Base-by-base conservation (phyloP, 345 rosid genomes). In the Bruguiera gymnorhiza region DNA sequence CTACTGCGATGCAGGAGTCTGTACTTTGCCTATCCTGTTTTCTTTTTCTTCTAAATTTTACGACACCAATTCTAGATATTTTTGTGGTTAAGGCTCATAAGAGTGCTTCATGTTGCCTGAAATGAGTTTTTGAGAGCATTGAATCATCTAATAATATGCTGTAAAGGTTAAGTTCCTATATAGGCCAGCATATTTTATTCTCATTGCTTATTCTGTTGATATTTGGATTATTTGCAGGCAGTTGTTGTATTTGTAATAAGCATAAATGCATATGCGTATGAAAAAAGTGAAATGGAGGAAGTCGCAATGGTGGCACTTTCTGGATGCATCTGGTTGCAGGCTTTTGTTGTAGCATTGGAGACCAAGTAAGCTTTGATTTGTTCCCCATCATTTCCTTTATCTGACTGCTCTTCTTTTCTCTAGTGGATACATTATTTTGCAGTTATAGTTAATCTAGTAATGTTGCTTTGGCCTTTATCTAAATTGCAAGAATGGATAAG, bases 321-420 rank as follows among this genome's bases (percentile, higher is more conserved):
- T 16, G 98, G 99, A 73, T 90, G 92, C 78, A 90, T 95, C 78
- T 95, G 99, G 98, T 82, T 95, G 82, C 99, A 95, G 83, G 99
- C 98, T 51, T 92, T 92, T 68, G 98, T 95, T 69, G 92, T 95
- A 71, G 79, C 92, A 65, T 68, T 90, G 56, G 99, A 95, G 86
- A 95, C 99, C 78, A 95, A 88, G 98, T 90, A 89, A 72, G 90
- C 80, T 43, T 72, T 62, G 32, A 2, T 68, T 39, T 56, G 23
- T 39, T 52, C 37, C 26, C 20, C 13, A 50, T 6, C 54, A 21
- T 68, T 29, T 56, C 51, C 19, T 19, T 6, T 8, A 18, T 39
- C 31, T 55, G 36, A 46, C 20, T 21, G 16, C 21, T 61, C 39
- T n/a, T 29, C 29, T 50, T 19, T 43, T 43, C 50, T 43, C 50